Evolutionary conservation across 805 yeast species (phyloP).

Genomic region (Candida germanica): DNA sequence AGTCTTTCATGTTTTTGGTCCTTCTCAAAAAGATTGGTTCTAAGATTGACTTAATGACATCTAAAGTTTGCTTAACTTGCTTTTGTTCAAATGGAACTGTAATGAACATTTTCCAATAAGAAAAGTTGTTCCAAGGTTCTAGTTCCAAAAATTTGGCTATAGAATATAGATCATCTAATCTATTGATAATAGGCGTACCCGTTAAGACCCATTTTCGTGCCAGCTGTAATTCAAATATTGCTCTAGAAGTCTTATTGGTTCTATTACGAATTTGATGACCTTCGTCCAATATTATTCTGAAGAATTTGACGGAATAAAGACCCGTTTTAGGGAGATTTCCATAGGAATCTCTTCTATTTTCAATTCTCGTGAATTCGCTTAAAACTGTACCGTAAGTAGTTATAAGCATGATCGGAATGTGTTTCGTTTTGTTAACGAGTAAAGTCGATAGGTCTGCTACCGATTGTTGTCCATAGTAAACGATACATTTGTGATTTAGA

Average conservation of each 20-base stretch:
- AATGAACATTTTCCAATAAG: conserved; percentile 85
- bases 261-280: conserved; percentile 87
- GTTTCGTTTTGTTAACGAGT: conserved; percentile 34
- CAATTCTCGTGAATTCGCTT: conserved; percentile 61
- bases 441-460: conserved; percentile 46
- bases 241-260: conserved; percentile 72
- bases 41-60: conserved; percentile 78
- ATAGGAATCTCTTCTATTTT: conserved; percentile 24
- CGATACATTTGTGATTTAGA: conserved; percentile 43
- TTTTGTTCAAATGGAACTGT: conserved; percentile 79
- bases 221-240: conserved; percentile 65
- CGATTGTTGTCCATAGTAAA: conserved; percentile 73
- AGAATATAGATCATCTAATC: conserved; percentile 82
- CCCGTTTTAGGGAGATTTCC: conserved; percentile 44
- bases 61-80: conserved; percentile 68
- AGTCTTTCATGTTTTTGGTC: conserved; percentile 79
- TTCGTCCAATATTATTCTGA: conserved; percentile 80
- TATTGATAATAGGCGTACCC: conserved; percentile 89
- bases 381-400: conserved; percentile 89
- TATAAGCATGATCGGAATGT: conserved; percentile 66
- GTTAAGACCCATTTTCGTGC: conserved; percentile 80
- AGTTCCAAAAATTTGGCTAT: conserved; percentile 67
- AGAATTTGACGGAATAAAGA: conserved; percentile 67
- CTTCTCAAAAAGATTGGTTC: conserved; percentile 82
- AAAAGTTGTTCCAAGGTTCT: conserved; percentile 87